phyloP scores from a whole-genome alignment of 768 basidiomycete genomes.

The Lepiota venenata region DNA sequence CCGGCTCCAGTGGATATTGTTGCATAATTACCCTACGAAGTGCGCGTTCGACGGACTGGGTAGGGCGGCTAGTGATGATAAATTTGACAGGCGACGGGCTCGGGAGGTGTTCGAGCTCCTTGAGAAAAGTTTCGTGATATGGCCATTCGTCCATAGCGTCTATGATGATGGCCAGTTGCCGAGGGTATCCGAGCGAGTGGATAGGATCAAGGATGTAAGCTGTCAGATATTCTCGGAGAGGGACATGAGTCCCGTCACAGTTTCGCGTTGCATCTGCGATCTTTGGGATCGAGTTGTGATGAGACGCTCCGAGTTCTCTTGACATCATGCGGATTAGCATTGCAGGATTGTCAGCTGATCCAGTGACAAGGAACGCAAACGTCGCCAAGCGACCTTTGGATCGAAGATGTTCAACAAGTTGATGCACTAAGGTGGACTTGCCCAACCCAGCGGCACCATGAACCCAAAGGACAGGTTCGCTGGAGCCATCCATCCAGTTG shows the following conservation, averaged over 20 bases:
- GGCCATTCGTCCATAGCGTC: slow-evolving; percentile 13
- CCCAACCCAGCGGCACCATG: slow-evolving; percentile 12
- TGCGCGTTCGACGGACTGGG: not conserved
- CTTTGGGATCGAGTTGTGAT: not conserved
- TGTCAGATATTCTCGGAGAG: not conserved
- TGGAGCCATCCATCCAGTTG: not conserved
- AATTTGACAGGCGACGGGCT: not conserved
- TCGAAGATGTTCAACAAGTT: not conserved
- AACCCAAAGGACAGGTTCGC: slow-evolving; percentile 7
- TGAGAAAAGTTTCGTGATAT: not conserved
- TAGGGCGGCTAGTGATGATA: slow-evolving; percentile 8
- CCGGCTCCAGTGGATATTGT: not conserved
- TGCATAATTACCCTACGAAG: too few relatives aligned
- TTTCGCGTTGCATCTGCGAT: not conserved
- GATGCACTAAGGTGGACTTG: slow-evolving; percentile 10
- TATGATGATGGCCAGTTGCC: slow-evolving; percentile 4
- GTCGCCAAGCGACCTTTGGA: not conserved
- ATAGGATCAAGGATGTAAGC: slow-evolving; percentile 3
- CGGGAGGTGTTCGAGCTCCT: not conserved
- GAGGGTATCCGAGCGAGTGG: not conserved
- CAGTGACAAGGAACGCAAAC: not conserved
- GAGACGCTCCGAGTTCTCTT: slow-evolving; percentile 1
- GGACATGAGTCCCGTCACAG: not conserved
- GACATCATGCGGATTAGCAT: slow-evolving; percentile 9
- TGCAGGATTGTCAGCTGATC: not conserved